Conservation (phyloP, 192 early-diverging fungal species). For the Coemansia sp. region DNA sequence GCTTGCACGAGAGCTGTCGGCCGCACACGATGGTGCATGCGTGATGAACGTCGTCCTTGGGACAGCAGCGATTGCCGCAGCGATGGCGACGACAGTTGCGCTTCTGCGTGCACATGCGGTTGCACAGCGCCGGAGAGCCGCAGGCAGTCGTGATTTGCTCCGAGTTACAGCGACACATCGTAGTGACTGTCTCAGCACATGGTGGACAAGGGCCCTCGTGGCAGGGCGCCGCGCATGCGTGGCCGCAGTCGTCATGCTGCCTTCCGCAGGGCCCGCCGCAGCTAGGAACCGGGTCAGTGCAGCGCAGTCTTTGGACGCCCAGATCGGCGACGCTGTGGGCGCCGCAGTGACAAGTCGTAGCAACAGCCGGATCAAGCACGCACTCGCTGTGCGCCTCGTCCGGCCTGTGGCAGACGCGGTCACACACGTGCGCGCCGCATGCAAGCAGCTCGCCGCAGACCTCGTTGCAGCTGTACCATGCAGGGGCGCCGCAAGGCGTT, state of each 20-base stretch:
- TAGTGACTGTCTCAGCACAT: conserved; percentile 53
- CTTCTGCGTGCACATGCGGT: conserved; percentile 59
- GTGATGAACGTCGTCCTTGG: conserved; percentile 53
- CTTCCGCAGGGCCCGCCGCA: conserved; percentile 32
- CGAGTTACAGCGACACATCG: conserved; percentile 65
- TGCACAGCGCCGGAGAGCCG: conserved; percentile 55
- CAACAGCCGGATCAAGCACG: conserved; percentile 27
- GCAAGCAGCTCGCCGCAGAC: conserved; percentile 23
- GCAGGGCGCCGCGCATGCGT: conserved; percentile 59
- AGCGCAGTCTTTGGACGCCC: conserved; percentile 21
- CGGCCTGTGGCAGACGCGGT: conserved; percentile 54
- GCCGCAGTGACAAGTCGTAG: conserved; percentile 41
- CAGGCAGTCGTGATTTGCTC: conserved; percentile 29
- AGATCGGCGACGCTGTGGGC: conserved; percentile 16
- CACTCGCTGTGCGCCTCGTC: conserved; percentile 26
- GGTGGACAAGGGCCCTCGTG: conserved; percentile 65
- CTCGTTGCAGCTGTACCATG: conserved; percentile 32
- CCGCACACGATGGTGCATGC: conserved; percentile 69
- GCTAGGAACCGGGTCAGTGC: conserved; percentile 50
- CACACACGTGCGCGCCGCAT: conserved; percentile 70
- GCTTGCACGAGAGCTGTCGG: conserved; percentile 73
- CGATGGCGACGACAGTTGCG: conserved; percentile 71
- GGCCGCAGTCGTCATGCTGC: conserved; percentile 53
- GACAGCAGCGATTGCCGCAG: conserved; percentile 66
- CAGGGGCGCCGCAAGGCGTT: conserved; percentile 57